Percentiles rank a stretch among this genome's conserved stretches.
Evolutionary conservation across 306 rosid species (phyloP).

Genomic region (cucumber (Cucumis sativus)): DNA sequence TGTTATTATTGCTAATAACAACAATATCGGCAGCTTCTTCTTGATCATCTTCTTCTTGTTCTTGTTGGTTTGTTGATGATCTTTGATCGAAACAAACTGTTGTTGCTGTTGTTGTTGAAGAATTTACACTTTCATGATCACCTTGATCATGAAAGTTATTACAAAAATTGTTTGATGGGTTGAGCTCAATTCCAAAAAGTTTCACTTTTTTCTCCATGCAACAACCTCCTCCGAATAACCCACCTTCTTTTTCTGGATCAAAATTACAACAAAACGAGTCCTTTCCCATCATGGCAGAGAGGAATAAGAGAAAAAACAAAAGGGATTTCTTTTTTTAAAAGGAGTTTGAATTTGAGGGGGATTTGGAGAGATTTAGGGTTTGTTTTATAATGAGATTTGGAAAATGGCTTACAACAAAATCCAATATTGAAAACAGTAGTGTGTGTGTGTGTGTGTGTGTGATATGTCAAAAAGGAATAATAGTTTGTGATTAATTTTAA

Average conservation of each 20-base stretch:
- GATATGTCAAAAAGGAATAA: neutral
- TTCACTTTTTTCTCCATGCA: slow-evolving; percentile 59
- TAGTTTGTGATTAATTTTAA: neutral
- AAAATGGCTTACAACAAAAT: neutral
- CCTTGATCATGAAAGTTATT: slow-evolving; percentile 27
- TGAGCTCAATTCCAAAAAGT: slow-evolving; percentile 77
- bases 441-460: neutral
- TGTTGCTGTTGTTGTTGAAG: slow-evolving; percentile 37
- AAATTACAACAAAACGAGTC: neutral
- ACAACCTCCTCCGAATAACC: slow-evolving; percentile 19
- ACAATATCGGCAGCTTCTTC: neutral
- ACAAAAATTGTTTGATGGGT: slow-evolving; percentile 26
- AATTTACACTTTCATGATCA: slow-evolving; percentile 37
- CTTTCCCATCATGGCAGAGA: neutral
- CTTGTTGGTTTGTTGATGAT: neutral
- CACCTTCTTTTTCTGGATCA: neutral
- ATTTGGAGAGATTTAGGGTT: neutral
- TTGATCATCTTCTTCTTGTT: too few species aligned
- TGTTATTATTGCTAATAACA: too few species aligned
- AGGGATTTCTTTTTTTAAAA: neutral
- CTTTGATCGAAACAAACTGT: slow-evolving; percentile 14
- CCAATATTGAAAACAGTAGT: neutral
- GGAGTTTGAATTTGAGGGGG: neutral
- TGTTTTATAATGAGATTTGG: neutral
- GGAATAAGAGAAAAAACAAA: neutral